Evolutionary conservation across 768 basidiomycete genomes (phyloP).

Genomic region (Termitomyces titanicus): DNA sequence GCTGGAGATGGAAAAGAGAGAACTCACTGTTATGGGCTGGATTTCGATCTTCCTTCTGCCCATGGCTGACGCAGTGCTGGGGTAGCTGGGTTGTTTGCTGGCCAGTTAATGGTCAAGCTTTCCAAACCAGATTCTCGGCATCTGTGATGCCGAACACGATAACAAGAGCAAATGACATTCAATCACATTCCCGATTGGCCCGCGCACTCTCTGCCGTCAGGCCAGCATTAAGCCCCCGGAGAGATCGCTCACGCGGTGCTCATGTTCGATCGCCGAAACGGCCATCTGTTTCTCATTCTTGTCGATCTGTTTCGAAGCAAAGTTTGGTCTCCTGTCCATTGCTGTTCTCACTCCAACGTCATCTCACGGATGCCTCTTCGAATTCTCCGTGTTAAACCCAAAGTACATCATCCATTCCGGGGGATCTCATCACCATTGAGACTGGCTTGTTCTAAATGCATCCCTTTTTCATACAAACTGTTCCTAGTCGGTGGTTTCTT

Average conservation of each 20-base stretch:
- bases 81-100: constrained; percentile 21
- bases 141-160: constrained; percentile 1
- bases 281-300: constrained; percentile 9
- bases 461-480: background rate
- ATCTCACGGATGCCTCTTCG: constrained; percentile 7
- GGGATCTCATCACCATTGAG: constrained; percentile 7
- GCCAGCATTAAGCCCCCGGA: background rate
- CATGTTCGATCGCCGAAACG: background rate
- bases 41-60: constrained; percentile 80
- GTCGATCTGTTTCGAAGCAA: constrained; percentile 2
- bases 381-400: constrained; percentile 1
- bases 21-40: constrained; percentile 70
- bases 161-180: constrained; percentile 8
- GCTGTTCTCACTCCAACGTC: constrained; percentile 5
- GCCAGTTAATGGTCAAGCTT: constrained; percentile 9
- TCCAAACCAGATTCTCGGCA: constrained; percentile 13
- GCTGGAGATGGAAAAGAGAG: constrained; percentile 10
- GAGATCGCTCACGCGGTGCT: constrained; percentile 7
- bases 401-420: background rate
- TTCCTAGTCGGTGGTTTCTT: background rate
- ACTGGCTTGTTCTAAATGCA: background rate
- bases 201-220: constrained; percentile 3
- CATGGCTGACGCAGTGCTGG: constrained; percentile 29
- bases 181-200: constrained; percentile 7
- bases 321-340: background rate